phyloP scores from a whole-genome alignment of 1,284 basidiomycete species.

The Ganoderma sinense region DNA sequence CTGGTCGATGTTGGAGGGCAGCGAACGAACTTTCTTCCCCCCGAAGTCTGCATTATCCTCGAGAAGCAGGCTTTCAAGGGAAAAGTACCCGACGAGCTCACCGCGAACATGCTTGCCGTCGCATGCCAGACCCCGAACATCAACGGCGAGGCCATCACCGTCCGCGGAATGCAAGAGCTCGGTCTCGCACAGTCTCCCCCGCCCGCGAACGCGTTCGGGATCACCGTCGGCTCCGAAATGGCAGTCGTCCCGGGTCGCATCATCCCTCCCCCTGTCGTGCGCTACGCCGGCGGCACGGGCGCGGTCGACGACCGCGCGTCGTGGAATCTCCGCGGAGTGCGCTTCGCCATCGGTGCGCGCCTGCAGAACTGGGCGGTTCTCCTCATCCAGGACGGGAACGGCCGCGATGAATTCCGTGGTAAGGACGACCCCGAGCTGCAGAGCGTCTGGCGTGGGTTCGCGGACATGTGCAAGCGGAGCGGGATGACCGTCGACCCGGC shows the following conservation, averaged over 20 bases:
- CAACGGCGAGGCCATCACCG: slow-evolving; percentile 67
- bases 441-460: slow-evolving; percentile 56
- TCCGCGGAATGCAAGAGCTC: slow-evolving; percentile 63
- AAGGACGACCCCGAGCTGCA: slow-evolving; percentile 56
- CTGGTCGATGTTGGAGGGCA: slow-evolving; percentile 70
- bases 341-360: slow-evolving; percentile 61
- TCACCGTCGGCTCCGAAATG: slow-evolving; percentile 70
- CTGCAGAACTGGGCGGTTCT: slow-evolving; percentile 70
- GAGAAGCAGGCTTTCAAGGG: slow-evolving; percentile 76
- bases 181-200: slow-evolving; percentile 58
- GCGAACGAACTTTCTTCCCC: slow-evolving; percentile 60
- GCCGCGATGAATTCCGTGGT: slow-evolving; percentile 53
- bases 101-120: slow-evolving; percentile 69
- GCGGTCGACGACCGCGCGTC: slow-evolving; percentile 65
- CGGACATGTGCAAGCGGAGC: slow-evolving; percentile 60
- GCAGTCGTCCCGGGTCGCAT: slow-evolving; percentile 77
- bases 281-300: slow-evolving; percentile 58
- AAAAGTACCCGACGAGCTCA: slow-evolving; percentile 72
- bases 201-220: slow-evolving; percentile 63
- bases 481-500: slow-evolving; percentile 60
- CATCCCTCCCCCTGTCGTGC: slow-evolving; percentile 62
- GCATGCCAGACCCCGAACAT: slow-evolving; percentile 73
- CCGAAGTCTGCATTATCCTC: slow-evolving; percentile 76
- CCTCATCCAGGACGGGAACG: slow-evolving; percentile 63
- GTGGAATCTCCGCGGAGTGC: slow-evolving; percentile 75